Evolutionary conservation across 306 rosid genomes (phyloP), one percentile per base, ranked within the genome.

Genomic region (Dryas alaskensis): DNA sequence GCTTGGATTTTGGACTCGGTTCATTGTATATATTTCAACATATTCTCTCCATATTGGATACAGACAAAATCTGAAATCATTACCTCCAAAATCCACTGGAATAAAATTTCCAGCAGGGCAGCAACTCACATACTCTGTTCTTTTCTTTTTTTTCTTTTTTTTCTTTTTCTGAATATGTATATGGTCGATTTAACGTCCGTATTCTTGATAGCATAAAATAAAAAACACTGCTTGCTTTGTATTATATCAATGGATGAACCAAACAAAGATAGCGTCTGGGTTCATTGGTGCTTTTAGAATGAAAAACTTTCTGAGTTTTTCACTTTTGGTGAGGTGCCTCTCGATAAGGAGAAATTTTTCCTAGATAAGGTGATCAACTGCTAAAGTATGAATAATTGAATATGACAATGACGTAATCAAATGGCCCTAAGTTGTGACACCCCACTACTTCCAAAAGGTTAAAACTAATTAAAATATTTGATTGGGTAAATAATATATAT

Each of bases 251-350:
- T 51, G 17, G 14, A 1, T 51, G 75, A 40, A 74, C 65, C 14
- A 27, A 50, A 70, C 63, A 27, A 50, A 17, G 69, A 17, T 73
- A 73, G 69, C 45, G 82, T 76, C 75, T 57, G 31, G 14, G 59
- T 68, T 60, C 70, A 49, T 44, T 60, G 44, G 63, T 51, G 22
- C 43, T 61, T 54, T 45, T 49, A 13, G 58, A 6, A 7, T 31
- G 49, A 54, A 4, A 12, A 7, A 57, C 8, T 17, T 57, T 11
- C 2, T 22, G 12, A 11, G 31, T 5, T 0, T 55, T 55, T 55
- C 22, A 2, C 4, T 55, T 55, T 55, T 17, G 10, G 57, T 51
- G 0, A 12, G 6, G 13, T 50, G 7, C 2, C 37, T 31, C 37
- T 31, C 2, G 37, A 31, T 25, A 10, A 58, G 44, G 14, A 13